phyloP scores from a whole-genome alignment of 345 rosid species.

The Syzygium aromaticum region DNA sequence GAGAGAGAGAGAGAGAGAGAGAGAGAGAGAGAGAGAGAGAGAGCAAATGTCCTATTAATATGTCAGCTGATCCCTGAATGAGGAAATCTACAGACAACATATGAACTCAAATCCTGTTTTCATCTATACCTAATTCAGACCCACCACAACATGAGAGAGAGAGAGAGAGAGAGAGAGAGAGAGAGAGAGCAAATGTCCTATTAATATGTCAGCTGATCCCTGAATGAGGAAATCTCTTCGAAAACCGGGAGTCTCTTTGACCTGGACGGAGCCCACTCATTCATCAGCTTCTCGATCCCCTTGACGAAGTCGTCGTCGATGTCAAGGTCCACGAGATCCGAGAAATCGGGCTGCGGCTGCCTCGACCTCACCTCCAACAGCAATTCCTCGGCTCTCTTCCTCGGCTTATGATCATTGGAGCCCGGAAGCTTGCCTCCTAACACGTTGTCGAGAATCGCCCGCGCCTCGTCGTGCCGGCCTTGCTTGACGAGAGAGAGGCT shows the following conservation, averaged over 20 bases:
- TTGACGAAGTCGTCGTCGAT: slow-evolving; percentile 47
- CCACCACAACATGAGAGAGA: neutral
- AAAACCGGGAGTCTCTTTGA: slow-evolving; percentile 86
- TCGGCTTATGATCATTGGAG: slow-evolving; percentile 40
- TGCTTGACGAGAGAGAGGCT: slow-evolving; percentile 68
- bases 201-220: slow-evolving; percentile 56
- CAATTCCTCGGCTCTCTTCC: slow-evolving; percentile 52
- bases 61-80: slow-evolving; percentile 53
- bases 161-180: neutral
- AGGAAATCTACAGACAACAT: slow-evolving; percentile 34
- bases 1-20: neutral
- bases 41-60: slow-evolving; percentile 14
- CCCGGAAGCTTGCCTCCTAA: slow-evolving; percentile 37
- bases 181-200: neutral
- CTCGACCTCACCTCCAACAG: slow-evolving; percentile 28
- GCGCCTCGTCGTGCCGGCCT: slow-evolving; percentile 52
- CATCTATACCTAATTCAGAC: neutral
- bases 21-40: too few relatives aligned
- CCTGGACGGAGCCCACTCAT: slow-evolving; percentile 41
- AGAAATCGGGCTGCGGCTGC: slow-evolving; percentile 10
- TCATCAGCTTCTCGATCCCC: slow-evolving; percentile 39
- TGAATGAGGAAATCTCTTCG: slow-evolving; percentile 67
- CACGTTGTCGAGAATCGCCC: slow-evolving; percentile 27
- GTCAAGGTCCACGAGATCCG: slow-evolving; percentile 19
- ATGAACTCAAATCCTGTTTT: neutral